Evolutionary conservation across 495 filamentous ascomycete genomes (phyloP), one percentile per base, ranked within the genome.

Genomic region (Terfezia boudieri): DNA sequence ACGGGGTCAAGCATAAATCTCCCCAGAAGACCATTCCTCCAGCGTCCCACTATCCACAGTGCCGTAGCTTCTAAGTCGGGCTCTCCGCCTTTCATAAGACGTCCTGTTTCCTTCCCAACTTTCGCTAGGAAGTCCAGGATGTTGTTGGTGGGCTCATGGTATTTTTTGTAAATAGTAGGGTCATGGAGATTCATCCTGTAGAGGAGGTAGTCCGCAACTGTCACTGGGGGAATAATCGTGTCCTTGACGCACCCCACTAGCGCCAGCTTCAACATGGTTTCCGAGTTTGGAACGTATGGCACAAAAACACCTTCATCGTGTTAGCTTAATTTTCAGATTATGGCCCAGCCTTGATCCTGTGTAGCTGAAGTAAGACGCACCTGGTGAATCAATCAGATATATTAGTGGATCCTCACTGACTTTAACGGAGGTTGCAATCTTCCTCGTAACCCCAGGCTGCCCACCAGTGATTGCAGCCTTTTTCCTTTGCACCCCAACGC

Each of bases 231-330:
- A 38, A 98, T 77, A 22, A 96, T 71, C 0, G 81, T 81, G 64
- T 94, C 88, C 61, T 94, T 90, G 32, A 96, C 85, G 66, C 82
- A 84, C 4, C 88, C 90, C 49, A 84, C 86, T 0, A 96, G 74
- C 8, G 89, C 79, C 17, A 98, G 73, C 67, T 92, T 94, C 36
- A 98, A 70, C 90, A 98, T 98, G 26, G 81, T 76, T 63, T 88
- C 83, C 5, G 80, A 73, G 65, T 87, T 75, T 0, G 80, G 73
- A 37, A 96, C 83, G 66, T 90, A 94, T 0, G 90, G 90, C 54
- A 95, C 73, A 67, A 96, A 96, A 2, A 98, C 87, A 35, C 90
- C 89, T 0, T 5, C 32, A 32, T 7, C 26, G 26, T 20, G 20
- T 20, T 20, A 9, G 16, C 12, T 22, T 5, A 17, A 16, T 48